Conservation (phyloP, 176 grass and related monocot genomes). For the Paspalum notatum region DNA sequence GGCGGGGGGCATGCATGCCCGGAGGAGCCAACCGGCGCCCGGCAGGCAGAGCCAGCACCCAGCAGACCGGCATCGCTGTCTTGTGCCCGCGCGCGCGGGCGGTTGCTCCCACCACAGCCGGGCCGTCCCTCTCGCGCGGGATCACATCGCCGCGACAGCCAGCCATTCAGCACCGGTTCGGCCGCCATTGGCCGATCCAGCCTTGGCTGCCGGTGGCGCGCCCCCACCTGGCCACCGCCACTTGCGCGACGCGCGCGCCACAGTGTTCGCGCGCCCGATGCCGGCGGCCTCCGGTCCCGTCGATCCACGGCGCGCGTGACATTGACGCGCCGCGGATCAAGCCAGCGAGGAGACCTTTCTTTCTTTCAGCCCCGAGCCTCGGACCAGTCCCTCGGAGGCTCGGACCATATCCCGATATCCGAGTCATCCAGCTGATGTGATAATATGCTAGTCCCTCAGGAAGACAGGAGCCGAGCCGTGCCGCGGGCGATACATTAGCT, state of each 20-base stretch:
- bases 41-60: neutral
- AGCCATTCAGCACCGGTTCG: neutral
- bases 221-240: neutral
- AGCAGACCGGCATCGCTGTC: neutral
- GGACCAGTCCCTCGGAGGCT: too few relatives aligned
- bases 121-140: neutral
- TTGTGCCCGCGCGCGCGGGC: neutral
- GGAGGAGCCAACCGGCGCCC: slow-evolving; percentile 10
- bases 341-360: neutral
- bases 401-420: too few relatives aligned
- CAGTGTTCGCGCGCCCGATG: neutral
- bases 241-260: slow-evolving; percentile 16
- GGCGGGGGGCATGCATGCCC: neutral
- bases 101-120: neutral
- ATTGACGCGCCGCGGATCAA: neutral
- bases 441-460: neutral
- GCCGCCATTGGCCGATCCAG: neutral
- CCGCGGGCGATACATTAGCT: neutral
- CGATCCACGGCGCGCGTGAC: neutral
- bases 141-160: neutral
- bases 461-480: neutral
- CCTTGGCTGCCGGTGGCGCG: neutral
- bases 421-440: neutral
- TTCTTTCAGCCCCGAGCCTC: neutral
- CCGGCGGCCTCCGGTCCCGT: neutral